Conservation (phyloP, 2,329 filamentous ascomycete genomes). For the Fusarium sp. region DNA sequence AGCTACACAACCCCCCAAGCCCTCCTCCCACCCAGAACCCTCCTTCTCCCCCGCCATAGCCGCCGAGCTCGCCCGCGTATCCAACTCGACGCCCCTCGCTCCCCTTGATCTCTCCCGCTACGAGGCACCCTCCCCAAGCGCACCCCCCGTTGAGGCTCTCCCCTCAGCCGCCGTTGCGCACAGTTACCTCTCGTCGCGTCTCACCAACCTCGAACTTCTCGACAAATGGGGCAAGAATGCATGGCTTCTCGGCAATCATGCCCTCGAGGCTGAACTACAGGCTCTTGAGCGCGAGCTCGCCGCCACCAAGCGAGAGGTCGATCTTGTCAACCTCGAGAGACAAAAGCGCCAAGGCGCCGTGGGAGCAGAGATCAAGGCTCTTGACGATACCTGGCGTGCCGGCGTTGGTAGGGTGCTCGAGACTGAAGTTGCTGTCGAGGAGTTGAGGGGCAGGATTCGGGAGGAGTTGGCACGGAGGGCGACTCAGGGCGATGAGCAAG, state of each 20-base stretch:
- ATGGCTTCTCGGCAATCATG: constrained; percentile 88
- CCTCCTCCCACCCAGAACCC: constrained; percentile 61
- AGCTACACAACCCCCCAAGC: constrained; percentile 63
- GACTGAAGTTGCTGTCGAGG: constrained; percentile 86
- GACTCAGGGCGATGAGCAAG: constrained; percentile 10
- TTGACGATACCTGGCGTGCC: constrained; percentile 84
- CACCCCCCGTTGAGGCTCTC: constrained; percentile 72
- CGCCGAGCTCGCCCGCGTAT: constrained; percentile 76
- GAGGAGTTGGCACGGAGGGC: constrained; percentile 64
- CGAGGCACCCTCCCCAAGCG: constrained; percentile 67
- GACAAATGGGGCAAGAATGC: constrained; percentile 88
- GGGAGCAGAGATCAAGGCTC: constrained; percentile 75
- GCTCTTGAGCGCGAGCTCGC: constrained; percentile 81
- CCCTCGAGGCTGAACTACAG: constrained; percentile 76
- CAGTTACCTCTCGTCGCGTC: constrained; percentile 64
- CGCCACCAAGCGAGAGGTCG: constrained; percentile 74
- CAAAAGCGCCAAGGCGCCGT: constrained; percentile 77
- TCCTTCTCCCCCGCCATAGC: constrained; percentile 75
- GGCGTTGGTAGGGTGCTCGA: constrained; percentile 85
- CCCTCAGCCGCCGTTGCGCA: constrained; percentile 63
- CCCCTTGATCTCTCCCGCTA: constrained; percentile 83
- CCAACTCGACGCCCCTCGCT: constrained; percentile 50
- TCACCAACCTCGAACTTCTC: constrained; percentile 75
- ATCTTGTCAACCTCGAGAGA: constrained; percentile 78
- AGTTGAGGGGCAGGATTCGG: constrained; percentile 74